Conservation (phyloP, 352 stramenopile genomes). For the Pythium pyrilobum region DNA sequence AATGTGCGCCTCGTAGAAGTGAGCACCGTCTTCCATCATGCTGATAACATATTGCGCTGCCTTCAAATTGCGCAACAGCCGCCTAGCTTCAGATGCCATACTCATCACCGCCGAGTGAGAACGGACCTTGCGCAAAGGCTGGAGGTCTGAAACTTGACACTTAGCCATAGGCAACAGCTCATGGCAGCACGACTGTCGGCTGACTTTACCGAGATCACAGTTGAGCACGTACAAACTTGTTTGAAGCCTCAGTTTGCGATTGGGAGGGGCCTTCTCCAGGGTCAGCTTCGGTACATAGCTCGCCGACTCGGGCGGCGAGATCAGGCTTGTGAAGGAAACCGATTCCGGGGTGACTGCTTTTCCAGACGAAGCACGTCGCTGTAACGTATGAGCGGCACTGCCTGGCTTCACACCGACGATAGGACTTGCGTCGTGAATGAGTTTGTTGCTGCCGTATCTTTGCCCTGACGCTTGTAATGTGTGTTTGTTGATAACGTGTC, state of each 20-base stretch:
- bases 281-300: background rate
- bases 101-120: conserved; percentile 4
- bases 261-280: conserved; percentile 42
- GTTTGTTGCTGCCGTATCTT: background rate
- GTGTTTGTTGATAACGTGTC: conserved; percentile 25
- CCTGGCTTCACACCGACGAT: background rate
- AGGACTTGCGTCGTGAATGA: background rate
- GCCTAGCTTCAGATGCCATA: conserved; percentile 37
- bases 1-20: conserved; percentile 63
- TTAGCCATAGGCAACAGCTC: conserved; percentile 18
- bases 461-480: background rate
- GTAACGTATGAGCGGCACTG: background rate
- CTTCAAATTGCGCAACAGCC: conserved; percentile 53
- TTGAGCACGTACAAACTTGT: conserved; percentile 30
- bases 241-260: conserved; percentile 36
- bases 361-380: background rate
- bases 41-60: conserved; percentile 52
- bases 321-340: background rate
- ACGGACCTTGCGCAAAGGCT: conserved; percentile 4
- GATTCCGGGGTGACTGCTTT: too few species aligned
- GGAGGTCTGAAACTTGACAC: background rate
- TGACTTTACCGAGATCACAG: conserved; percentile 38
- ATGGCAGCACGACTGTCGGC: conserved; percentile 40
- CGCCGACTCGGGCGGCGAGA: background rate
- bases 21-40: conserved; percentile 62